These are phyloP conservation scores for Fusarium chuoi DNA, from an alignment of 2,329 filamentous ascomycete species.

Conservation along the genomic window DNA sequence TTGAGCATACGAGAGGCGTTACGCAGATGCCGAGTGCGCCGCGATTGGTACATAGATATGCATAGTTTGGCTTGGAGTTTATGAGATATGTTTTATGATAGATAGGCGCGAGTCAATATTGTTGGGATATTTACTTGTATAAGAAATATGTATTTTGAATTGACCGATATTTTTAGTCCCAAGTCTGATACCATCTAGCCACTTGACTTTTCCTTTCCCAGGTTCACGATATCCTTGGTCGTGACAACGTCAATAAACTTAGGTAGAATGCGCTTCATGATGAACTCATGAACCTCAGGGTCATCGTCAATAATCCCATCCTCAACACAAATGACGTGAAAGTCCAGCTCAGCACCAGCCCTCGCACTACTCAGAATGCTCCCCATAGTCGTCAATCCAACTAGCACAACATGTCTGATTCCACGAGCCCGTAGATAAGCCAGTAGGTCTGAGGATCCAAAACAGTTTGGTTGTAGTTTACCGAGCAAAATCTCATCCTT, in stretches of 20 bases:
- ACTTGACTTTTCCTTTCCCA: not conserved
- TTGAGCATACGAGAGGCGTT: not conserved
- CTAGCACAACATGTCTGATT: not conserved
- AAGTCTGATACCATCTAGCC: rapidly evolving
- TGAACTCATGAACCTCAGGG: not conserved
- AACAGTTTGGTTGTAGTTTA: not conserved
- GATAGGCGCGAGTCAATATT: not conserved
- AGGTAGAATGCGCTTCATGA: not conserved
- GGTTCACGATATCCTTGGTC: not conserved
- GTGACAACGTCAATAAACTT: not conserved
- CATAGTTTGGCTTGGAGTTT: not conserved
- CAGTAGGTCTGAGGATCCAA: not conserved
- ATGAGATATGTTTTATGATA: not conserved
- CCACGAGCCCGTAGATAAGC: not conserved
- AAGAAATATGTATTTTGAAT: not conserved
- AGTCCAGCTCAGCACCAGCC: not conserved
- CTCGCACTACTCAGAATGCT: not conserved
- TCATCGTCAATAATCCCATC: not conserved
- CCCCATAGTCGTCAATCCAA: not conserved
- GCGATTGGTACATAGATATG: constrained; percentile 16
- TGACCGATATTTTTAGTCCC: rapidly evolving
- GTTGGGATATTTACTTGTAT: rapidly evolving
- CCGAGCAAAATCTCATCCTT: not conserved
- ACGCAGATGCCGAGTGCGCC: constrained; percentile 6
- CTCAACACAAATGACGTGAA: not conserved